phyloP scores from a whole-genome alignment of 2,329 filamentous ascomycete species.

The Ophiostoma piceae region DNA sequence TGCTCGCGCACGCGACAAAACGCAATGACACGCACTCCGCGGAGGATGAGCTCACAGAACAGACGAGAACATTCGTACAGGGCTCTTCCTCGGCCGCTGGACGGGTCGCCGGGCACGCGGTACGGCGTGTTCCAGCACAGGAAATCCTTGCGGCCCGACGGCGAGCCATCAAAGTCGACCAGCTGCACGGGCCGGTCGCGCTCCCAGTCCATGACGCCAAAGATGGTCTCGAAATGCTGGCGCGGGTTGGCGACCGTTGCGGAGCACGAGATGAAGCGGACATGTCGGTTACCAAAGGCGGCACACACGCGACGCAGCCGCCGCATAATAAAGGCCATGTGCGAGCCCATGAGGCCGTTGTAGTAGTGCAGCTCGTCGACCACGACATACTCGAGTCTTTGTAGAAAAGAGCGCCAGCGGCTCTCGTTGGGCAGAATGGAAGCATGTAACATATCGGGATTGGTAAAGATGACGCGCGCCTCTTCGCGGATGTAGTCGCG shows the following conservation, averaged over 20 bases:
- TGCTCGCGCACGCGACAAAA: conserved; percentile 86
- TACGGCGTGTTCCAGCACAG: conserved; percentile 97
- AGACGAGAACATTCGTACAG: conserved; percentile 82
- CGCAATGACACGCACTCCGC: conserved; percentile 85
- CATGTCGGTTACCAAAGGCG: conserved; percentile 74
- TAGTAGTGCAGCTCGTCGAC: conserved; percentile 93
- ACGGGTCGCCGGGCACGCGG: conserved; percentile 80
- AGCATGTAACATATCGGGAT: conserved; percentile 95
- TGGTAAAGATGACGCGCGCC: conserved; percentile 91
- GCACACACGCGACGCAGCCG: conserved; percentile 82
- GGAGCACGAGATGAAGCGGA: conserved; percentile 93
- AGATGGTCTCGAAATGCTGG: conserved; percentile 90
- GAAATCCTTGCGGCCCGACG: conserved; percentile 88
- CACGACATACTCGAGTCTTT: conserved; percentile 83
- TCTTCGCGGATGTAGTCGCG: conserved; percentile 79
- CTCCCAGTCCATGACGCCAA: conserved; percentile 64
- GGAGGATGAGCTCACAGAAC: conserved; percentile 82
- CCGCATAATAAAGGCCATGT: conserved; percentile 92
- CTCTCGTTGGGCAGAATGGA: conserved; percentile 91
- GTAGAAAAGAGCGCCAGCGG: conserved; percentile 80
- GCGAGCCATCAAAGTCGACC: conserved; percentile 88
- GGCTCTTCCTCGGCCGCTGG: conserved; percentile 77
- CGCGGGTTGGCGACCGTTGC: conserved; percentile 91
- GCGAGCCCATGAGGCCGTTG: conserved; percentile 88
- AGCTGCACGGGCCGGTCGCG: conserved; percentile 51